Evolutionary conservation across 805 yeast species (phyloP), one percentile per base, ranked within the genome.

Genomic region (Starmera caribaea): DNA sequence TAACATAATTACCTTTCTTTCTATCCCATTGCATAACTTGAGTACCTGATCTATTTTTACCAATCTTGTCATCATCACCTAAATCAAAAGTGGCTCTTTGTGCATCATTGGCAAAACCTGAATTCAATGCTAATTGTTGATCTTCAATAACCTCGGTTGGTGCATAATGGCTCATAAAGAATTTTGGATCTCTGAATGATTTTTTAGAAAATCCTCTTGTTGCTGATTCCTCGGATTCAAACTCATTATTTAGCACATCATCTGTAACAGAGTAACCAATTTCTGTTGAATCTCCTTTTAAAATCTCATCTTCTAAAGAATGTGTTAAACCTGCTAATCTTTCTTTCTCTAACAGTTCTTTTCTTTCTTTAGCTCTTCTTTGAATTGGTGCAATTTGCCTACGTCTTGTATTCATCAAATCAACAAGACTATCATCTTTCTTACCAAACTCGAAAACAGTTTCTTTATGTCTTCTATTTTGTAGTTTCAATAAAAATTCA

Each of bases 391-490:
- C 96, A 41, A 90, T 70, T 57, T 89, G 96, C 43, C 70, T 71
- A 58, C 99, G 72, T 67, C 97, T 71, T 44, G 78, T 76, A 46
- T 79, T 72, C 98, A 92, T 92, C 55, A 92, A 69, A 39, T 80
- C 81, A 32, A 84, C 81, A 55, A 87, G 68, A 46, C 81, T 81
- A 47, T 79, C 85, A 38, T 69, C 71, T 38, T 70, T 66, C 52
- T 79, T 76, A 44, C 79, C 74, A 60, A 88, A 82, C 60, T 92
- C 99, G 57, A 92, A 92, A 4, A 92, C 97, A 0, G 98, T 92
- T 57, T 92, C 97, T 51, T 85, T 81, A 38, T 76, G 67, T 34
- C 67, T 59, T 55, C 96, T 70, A 48, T 84, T 73, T 43, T 76
- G 75, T 44, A 92, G 65, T 50, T 78, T 77, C 5, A 76, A 83